These are phyloP conservation scores for Corymbia maculata DNA, from an alignment of 345 rosid genomes.

Conservation along the genomic window DNA sequence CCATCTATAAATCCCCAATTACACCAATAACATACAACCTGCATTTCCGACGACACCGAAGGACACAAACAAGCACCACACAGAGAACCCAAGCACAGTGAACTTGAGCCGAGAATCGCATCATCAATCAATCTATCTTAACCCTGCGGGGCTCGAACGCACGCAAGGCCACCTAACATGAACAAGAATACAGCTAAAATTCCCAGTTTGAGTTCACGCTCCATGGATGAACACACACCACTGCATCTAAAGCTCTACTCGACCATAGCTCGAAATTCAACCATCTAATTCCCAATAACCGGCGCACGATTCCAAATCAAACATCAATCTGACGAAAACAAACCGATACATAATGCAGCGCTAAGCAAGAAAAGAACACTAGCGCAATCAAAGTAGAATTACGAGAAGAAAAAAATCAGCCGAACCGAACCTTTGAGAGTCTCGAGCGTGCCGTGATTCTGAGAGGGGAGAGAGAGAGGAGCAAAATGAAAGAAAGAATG, in stretches of 20 bases:
- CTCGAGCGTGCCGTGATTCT: neutral
- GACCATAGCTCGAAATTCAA: neutral
- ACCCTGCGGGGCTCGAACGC: neutral
- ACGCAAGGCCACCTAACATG: neutral
- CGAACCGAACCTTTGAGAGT: neutral
- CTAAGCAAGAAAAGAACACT: neutral
- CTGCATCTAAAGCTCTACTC: neutral
- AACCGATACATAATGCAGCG: neutral
- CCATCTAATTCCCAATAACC: neutral
- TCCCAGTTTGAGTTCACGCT: neutral
- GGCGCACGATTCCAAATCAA: neutral
- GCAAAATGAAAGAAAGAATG: neutral
- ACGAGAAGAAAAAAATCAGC: neutral
- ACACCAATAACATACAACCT: neutral
- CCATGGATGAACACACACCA: neutral
- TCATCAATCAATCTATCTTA: neutral
- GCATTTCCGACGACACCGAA: neutral
- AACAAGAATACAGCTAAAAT: neutral
- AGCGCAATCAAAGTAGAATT: neutral
- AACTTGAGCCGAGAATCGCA: neutral
- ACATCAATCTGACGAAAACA: neutral
- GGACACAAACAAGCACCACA: neutral
- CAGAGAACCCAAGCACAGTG: neutral
- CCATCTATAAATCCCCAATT: neutral
- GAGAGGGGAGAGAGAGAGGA: neutral